Base-by-base conservation (phyloP, 164 flowering plant genomes). In the Malania oleifera region DNA sequence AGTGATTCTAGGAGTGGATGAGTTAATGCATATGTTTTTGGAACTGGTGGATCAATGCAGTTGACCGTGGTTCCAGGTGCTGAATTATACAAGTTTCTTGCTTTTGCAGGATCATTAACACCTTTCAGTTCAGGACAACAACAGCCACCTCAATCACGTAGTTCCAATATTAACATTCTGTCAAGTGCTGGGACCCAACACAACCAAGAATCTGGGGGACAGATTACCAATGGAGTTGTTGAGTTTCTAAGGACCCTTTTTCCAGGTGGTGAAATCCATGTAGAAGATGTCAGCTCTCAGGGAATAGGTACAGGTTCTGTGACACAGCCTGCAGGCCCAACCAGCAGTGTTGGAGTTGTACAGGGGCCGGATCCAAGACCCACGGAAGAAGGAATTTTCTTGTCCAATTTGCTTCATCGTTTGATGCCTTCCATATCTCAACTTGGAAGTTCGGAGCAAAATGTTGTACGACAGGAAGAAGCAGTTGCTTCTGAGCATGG, bases 401-500 rank as follows among this genome's bases (percentile, higher is more conserved):
- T 73, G 52, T 73, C 77, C 13, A 70, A 70, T 56, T 23, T 70
- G 48, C 71, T 70, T 43, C 66, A n/a, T 10, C 65, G 67, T 59
- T 59, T 70, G 44, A 69, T 73, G 68, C 77, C 74, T 11, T 8
- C 59, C 9, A 50, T 69, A 52, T 41, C 72, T 43, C 64, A 61
- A 19, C 29, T 31, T 34, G 22, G n/a, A n/a, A n/a, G n/a, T n/a
- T n/a, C 28, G 25, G 61, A 41, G 14, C 37, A 45, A 34, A 47
- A 26, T 47, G 31, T 5, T 23, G 15, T 11, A 8, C 27, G 46
- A 25, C 14, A 25, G 3, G 64, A 43, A 62, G 51, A 22, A 40
- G 26, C 61, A n/a, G 29, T 41, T 14, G 27, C 58, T 25, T 41
- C 67, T 49, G 66, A 54, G 46, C 38, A 22, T 12, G 22, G 24